phyloP scores from a whole-genome alignment of 148 eudicot genomes.

The Camellia granthamiana region DNA sequence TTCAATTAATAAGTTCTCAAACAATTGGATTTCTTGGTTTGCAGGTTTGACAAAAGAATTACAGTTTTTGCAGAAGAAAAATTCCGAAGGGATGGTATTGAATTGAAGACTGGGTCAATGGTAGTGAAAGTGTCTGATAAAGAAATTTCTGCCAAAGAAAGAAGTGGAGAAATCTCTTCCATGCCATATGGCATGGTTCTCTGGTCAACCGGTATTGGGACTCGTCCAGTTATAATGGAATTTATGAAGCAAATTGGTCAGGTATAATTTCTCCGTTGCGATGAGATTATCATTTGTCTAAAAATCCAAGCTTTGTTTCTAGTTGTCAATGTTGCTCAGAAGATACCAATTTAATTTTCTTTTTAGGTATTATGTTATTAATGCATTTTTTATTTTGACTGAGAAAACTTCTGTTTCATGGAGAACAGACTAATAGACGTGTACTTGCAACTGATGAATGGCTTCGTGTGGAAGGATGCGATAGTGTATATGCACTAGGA shows the following conservation, averaged over 20 bases:
- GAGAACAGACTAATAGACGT: not conserved
- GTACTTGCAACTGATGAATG: too few relatives aligned
- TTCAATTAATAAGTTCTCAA: not conserved
- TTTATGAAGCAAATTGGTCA: slow-evolving; percentile 67
- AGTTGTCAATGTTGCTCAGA: not conserved
- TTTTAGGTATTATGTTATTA: not conserved
- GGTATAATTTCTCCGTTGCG: slow-evolving; percentile 21
- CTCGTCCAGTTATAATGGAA: slow-evolving; percentile 56
- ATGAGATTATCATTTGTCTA: not conserved
- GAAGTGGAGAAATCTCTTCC: too few relatives aligned
- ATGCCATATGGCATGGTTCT: too few relatives aligned
- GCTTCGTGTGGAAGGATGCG: too few relatives aligned
- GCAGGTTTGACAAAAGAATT: too few relatives aligned
- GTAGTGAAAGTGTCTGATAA: too few relatives aligned
- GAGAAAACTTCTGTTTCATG: not conserved
- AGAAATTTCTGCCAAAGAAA: too few relatives aligned
- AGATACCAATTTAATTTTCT: not conserved
- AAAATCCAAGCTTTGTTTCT: not conserved
- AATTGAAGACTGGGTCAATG: too few relatives aligned
- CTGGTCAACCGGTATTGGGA: slow-evolving; percentile 52
- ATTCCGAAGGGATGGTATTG: too few relatives aligned
- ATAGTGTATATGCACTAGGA: too few relatives aligned
- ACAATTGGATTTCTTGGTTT: slow-evolving; percentile 7
- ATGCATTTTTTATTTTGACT: not conserved
- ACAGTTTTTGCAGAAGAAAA: too few relatives aligned